phyloP scores from a whole-genome alignment of 2,329 filamentous ascomycete genomes.

The Phialocephala subalpina region DNA sequence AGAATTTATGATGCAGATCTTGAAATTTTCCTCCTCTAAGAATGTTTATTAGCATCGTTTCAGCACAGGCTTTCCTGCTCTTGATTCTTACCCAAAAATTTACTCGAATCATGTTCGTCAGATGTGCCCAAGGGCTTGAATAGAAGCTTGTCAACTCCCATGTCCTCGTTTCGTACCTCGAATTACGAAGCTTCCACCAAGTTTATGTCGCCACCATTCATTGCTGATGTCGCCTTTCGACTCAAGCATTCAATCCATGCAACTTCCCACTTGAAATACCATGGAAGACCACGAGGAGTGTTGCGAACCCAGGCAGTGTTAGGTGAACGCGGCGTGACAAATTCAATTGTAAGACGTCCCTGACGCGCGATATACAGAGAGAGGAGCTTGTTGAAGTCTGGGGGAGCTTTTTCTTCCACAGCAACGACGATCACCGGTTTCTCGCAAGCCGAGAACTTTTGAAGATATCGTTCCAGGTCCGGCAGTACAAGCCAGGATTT shows the following conservation, averaged over 20 bases:
- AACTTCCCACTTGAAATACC: slow-evolving; percentile 19
- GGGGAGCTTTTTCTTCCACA: slow-evolving; percentile 17
- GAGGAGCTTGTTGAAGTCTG: slow-evolving; percentile 26
- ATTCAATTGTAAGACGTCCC: background rate
- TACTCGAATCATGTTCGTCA: background rate
- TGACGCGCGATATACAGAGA: slow-evolving; percentile 19
- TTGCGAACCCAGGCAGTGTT: no score
- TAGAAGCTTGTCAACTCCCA: background rate
- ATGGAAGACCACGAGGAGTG: background rate
- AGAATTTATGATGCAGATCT: background rate
- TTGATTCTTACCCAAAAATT: background rate
- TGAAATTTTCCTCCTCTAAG: background rate
- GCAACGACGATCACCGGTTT: slow-evolving; percentile 22
- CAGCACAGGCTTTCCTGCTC: background rate
- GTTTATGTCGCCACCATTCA: background rate
- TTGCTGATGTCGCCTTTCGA: background rate
- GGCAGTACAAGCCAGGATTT: slow-evolving; percentile 27
- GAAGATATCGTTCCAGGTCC: slow-evolving; percentile 22
- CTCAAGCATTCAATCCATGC: slow-evolving; percentile 25
- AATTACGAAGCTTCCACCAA: background rate
- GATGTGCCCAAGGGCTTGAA: background rate
- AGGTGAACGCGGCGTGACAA: background rate
- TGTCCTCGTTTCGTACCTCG: background rate
- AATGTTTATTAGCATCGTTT: background rate
- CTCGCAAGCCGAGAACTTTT: slow-evolving; percentile 17